Evolutionary conservation across 2,329 filamentous ascomycete species (phyloP).

Genomic region (Penicillium fuscoglaucum): DNA sequence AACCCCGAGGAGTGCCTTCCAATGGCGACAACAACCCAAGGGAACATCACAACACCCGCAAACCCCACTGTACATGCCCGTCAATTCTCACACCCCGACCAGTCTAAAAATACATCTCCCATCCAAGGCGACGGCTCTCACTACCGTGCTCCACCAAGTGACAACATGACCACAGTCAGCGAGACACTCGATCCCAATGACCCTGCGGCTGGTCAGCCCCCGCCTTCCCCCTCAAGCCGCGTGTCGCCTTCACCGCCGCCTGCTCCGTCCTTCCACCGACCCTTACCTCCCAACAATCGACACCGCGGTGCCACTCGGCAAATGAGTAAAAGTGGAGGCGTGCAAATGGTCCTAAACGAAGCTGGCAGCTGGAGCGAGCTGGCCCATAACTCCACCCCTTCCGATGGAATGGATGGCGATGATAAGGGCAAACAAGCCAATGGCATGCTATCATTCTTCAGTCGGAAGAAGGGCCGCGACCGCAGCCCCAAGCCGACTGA

Average conservation of each 20-base stretch:
- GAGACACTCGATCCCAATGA: conserved; percentile 33
- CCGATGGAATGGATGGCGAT: conserved; percentile 56
- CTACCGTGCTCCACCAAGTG: conserved; percentile 30
- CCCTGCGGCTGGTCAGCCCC: conserved; percentile 20
- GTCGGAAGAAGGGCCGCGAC: conserved; percentile 82
- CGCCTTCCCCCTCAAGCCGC: conserved; percentile 31
- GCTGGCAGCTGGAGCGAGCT: conserved; percentile 89
- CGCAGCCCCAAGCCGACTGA: conserved; percentile 94
- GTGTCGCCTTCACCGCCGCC: conserved; percentile 29
- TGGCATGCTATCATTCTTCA: conserved; percentile 88
- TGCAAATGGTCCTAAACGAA: conserved; percentile 88
- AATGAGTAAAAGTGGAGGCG: conserved; percentile 75
- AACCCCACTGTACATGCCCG: conserved; percentile 33
- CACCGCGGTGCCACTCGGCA: conserved; percentile 66
- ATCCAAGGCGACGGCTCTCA: conserved; percentile 32
- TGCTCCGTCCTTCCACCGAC: conserved; percentile 42
- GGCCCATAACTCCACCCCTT: conserved; percentile 71
- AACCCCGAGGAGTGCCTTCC: conserved; percentile 44
- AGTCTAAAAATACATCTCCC: conserved; percentile 31
- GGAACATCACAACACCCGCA: conserved; percentile 13
- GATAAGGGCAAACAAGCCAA: conserved; percentile 50
- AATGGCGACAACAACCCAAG: conserved; percentile 21
- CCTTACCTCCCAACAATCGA: conserved; percentile 42
- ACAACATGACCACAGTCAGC: conserved; percentile 30
- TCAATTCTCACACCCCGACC: conserved; percentile 40